Evolutionary conservation across 2,329 filamentous ascomycete genomes (phyloP), one percentile per base, ranked within the genome.

Genomic region (Lachnum nothofagi): DNA sequence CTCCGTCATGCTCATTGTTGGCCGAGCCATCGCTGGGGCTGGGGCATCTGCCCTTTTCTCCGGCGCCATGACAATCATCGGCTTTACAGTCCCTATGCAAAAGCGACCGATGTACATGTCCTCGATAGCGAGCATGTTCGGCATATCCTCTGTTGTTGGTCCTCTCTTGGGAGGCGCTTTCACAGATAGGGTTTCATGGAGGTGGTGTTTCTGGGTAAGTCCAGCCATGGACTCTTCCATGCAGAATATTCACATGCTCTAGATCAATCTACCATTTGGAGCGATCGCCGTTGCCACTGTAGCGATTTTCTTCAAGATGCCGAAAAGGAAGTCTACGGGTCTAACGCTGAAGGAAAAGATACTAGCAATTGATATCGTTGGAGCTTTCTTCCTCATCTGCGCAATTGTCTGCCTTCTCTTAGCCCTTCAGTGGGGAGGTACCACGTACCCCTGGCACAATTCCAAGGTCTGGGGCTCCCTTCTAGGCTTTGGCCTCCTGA

Each of bases 361-460:
- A 27, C 61, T 69, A 0, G 71, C 77, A 54, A 71, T 78, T 55
- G 76, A 78, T 54, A 65, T 72, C 3, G 24, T 72, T 3, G 75
- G 75, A 2, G 68, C 70, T 14, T 47, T 67, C 4, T 61, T 78
- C 38, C 64, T 79, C 31, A 73, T 78, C 66, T 66, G 67, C 55
- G 61, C 67, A 57, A 65, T 70, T 61, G 60, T 77, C 56, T 62
- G 64, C 58, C 65, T 72, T 44, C 64, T 77, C 24, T 64, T 76
- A 3, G 74, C 72, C 12, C 60, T 77, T 1, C 72, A 76, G 59
- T 76, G 72, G 62, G 74, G 72, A 39, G 74, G 74, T 5, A 63
- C 65, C 4, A 67, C 65, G 2, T 66, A 75, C 48, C 53, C 68
- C 16, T 77, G 74, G 74, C 65, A 67, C 42, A 65, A 68, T 1